phyloP scores from a whole-genome alignment of 1,284 basidiomycete genomes.

The Grifola frondosa region DNA sequence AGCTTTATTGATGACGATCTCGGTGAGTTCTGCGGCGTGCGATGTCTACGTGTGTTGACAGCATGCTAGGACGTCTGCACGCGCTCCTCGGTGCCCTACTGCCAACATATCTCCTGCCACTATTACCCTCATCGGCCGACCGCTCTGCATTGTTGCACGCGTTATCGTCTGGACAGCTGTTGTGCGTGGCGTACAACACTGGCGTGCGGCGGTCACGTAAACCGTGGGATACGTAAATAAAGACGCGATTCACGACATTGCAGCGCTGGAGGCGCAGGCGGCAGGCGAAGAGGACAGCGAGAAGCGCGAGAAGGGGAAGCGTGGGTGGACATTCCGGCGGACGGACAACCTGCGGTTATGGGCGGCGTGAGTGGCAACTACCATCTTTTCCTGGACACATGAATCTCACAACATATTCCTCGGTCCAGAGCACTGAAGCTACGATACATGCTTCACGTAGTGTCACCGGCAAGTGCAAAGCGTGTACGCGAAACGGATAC shows the following conservation, averaged over 20 bases:
- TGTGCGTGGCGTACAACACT: constrained; percentile 79
- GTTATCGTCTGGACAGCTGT: constrained; percentile 75
- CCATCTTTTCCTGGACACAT: constrained; percentile 4
- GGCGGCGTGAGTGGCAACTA: constrained; percentile 62
- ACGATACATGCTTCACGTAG: constrained; percentile 72
- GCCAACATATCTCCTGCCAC: constrained; percentile 41
- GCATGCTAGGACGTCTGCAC: constrained; percentile 55
- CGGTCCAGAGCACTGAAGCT: constrained; percentile 76
- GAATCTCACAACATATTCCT: not conserved
- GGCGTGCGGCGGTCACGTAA: constrained; percentile 76
- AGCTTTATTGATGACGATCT: constrained; percentile 55
- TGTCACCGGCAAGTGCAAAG: constrained; percentile 45
- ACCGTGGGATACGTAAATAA: constrained; percentile 84
- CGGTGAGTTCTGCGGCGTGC: constrained; percentile 42
- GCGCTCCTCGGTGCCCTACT: constrained; percentile 52
- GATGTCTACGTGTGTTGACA: not conserved
- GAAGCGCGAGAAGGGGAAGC: constrained; percentile 36
- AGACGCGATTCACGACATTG: constrained; percentile 77
- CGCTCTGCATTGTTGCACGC: constrained; percentile 49
- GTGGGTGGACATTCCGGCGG: constrained; percentile 77
- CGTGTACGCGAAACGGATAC: constrained; percentile 23
- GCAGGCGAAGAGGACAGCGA: constrained; percentile 36
- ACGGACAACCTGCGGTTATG: constrained; percentile 82
- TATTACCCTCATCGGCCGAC: constrained; percentile 42
- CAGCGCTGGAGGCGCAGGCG: constrained; percentile 52